Evolutionary conservation across 2,329 filamentous ascomycete species (phyloP).

Genomic region (Daldinia sp.): DNA sequence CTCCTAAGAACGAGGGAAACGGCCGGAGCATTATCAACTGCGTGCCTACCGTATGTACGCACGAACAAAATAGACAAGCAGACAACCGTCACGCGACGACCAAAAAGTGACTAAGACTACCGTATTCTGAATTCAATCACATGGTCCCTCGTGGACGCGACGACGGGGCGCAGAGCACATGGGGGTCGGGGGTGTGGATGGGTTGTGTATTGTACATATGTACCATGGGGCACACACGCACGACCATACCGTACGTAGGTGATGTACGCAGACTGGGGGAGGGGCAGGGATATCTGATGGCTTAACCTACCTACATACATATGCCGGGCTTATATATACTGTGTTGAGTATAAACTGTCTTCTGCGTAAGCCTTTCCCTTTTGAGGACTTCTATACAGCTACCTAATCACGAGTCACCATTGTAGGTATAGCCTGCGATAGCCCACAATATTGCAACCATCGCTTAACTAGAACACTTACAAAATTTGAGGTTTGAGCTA

Average conservation of each 20-base stretch:
- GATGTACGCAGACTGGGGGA: not conserved
- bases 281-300: not conserved
- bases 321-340: constrained; percentile 4
- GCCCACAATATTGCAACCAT: not conserved
- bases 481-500: not conserved
- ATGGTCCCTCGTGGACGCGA: constrained; percentile 34
- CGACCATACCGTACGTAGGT: not conserved
- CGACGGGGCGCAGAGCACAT: constrained; percentile 26
- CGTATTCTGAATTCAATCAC: constrained; percentile 27
- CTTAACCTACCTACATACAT: not conserved
- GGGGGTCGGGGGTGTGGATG: constrained; percentile 9
- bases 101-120: constrained; percentile 28
- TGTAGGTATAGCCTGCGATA: not conserved
- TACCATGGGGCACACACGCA: constrained; percentile 13
- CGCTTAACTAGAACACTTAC: not conserved
- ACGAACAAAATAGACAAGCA: not conserved
- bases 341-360: not conserved
- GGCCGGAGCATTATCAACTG: not conserved
- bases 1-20: not conserved
- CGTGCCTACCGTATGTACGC: constrained; percentile 1
- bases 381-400: not conserved
- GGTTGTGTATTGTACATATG: constrained; percentile 13
- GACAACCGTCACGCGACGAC: constrained; percentile 28
- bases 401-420: not conserved
- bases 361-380: not conserved